Evolutionary conservation across 225 moss, liverwort and hornwort species (phyloP), one percentile per base, ranked within the genome.

Genomic region (Marchantia polymorpha): DNA sequence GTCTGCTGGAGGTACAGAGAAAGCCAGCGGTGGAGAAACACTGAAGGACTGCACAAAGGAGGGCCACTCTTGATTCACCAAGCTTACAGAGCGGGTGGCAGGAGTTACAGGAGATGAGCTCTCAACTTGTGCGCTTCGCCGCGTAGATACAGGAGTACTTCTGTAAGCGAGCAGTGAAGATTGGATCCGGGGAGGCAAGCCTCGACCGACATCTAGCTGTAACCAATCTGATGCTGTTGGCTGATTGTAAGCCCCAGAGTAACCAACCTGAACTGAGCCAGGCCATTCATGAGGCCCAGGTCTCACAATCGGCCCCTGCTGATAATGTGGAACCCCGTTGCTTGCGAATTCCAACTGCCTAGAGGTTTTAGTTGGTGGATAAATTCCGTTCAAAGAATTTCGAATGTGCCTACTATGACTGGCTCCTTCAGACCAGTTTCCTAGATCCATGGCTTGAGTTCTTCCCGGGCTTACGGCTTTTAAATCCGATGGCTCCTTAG

Each of bases 181-280:
- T 30, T 82, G 84, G 77, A 91, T 79, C 49, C 89, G 85, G 70
- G 92, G 91, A 20, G 90, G 87, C 90, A 86, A 90, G 82, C 86
- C 90, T 81, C 86, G 89, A 49, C 92, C 89, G 72, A 89, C 92
- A 85, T 95, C 94, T 63, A 95, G 81, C 73, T 93, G 94, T 70
- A 95, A 88, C 87, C 94, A 90, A 74, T 93, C 94, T 72, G 92
- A 88, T 64, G 94, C 92, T 79, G 89, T 91, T 52, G 92, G 91
- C 70, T 86, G 92, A 86, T 88, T 90, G 67, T 84, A 84, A 56
- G 84, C 88, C 54, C 92, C 90, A 77, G 91, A 90, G 70, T 91
- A 85, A 65, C 92, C 87, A 74, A 90, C 88, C 80, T 93, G 92
- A 68, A 87, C 86, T 60, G 90, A 93, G 29, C 92, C 90, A 78